phyloP scores from a whole-genome alignment of 345 rosid genomes.

The Aquilaria malaccensis region DNA sequence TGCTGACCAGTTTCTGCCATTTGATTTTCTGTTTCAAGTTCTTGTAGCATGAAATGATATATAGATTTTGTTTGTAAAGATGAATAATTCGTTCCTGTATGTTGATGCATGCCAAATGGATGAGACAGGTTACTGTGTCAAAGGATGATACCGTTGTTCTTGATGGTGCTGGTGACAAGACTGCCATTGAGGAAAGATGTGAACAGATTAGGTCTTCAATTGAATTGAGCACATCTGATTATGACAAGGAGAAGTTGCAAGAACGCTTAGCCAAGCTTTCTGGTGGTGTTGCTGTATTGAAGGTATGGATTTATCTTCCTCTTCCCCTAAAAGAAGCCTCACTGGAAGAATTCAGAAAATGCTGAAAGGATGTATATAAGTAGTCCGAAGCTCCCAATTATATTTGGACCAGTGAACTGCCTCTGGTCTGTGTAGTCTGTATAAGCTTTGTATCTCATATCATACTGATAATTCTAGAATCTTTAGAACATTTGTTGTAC shows the following conservation, averaged over 20 bases:
- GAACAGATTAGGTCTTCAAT: constrained; percentile 32
- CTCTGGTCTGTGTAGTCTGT: not conserved
- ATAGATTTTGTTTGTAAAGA: too few species aligned
- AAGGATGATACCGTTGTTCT: constrained; percentile 32
- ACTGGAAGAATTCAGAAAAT: too few species aligned
- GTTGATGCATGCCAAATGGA: not conserved
- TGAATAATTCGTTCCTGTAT: not conserved
- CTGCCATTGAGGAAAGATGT: constrained; percentile 34
- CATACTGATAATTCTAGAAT: not conserved
- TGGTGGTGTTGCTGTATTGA: constrained; percentile 24
- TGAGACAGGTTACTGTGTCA: constrained; percentile 23
- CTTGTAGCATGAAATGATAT: too few species aligned
- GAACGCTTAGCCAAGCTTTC: constrained; percentile 23
- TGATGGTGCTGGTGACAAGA: constrained; percentile 36
- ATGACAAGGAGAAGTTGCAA: constrained; percentile 22
- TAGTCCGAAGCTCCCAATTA: not conserved
- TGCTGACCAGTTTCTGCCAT: too few species aligned
- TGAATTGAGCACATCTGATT: constrained; percentile 27
- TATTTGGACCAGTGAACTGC: not conserved
- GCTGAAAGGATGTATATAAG: too few species aligned
- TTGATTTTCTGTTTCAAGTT: too few species aligned
- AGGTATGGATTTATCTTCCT: constrained; percentile 11
- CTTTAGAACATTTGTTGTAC: not conserved
- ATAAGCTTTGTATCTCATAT: not conserved
- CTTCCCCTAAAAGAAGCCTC: not conserved